These are phyloP conservation scores for Histomonas meleagridis DNA, from an alignment of 208 protist genomes.

Conservation along the genomic window DNA sequence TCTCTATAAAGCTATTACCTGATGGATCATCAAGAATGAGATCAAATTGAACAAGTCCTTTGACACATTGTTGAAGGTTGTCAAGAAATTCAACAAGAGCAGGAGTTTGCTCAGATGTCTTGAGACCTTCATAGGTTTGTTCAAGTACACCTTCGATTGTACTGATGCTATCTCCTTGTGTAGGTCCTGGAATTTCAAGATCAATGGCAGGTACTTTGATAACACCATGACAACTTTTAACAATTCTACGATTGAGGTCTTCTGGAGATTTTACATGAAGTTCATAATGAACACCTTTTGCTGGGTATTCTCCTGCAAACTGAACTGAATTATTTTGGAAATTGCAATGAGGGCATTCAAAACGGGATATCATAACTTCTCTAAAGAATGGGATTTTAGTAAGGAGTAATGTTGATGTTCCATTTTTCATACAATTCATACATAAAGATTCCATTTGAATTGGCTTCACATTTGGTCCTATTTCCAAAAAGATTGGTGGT, in stretches of 20 bases:
- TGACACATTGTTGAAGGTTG: background rate
- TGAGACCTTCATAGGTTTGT: background rate
- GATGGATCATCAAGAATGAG: conserved; percentile 29
- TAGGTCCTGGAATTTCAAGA: conserved; percentile 6
- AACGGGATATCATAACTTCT: conserved; percentile 31
- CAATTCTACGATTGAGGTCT: background rate
- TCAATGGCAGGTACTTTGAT: conserved; percentile 22
- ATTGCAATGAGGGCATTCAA: conserved; percentile 15
- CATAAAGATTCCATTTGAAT: conserved; percentile 30
- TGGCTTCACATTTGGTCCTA: background rate
- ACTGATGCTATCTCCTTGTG: background rate
- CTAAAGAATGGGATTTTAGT: conserved; percentile 33
- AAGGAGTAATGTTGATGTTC: background rate
- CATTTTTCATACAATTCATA: conserved; percentile 13
- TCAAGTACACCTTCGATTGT: conserved; percentile 26
- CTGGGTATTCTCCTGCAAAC: conserved; percentile 27
- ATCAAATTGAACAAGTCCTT: conserved; percentile 20
- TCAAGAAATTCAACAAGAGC: background rate
- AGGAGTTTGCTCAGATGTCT: background rate
- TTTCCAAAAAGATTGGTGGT: conserved; percentile 30
- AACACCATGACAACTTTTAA: background rate
- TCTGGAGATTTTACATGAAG: conserved; percentile 26
- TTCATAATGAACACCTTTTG: conserved; percentile 5
- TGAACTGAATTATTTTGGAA: background rate
- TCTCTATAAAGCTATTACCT: conserved; percentile 11